A percentile compares a stretch with the other conserved stretches of the same genome.
Conservation (phyloP, 2,329 filamentous ascomycete genomes). For the Mollisiaceae sp. region DNA sequence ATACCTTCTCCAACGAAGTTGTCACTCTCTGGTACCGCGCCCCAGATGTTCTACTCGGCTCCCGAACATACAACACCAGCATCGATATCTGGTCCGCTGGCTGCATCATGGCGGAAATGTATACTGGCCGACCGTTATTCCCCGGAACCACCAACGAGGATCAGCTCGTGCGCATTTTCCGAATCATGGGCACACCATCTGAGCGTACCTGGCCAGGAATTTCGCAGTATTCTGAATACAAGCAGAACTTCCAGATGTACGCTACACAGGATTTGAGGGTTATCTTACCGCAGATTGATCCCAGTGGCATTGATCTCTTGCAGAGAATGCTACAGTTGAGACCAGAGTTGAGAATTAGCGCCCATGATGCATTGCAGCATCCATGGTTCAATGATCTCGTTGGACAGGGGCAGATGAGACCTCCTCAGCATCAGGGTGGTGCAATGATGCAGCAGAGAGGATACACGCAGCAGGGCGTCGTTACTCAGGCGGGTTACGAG, state of each 20-base stretch:
- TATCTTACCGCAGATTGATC: slow-evolving; percentile 90
- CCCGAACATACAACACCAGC: slow-evolving; percentile 97
- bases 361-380: slow-evolving; percentile 83
- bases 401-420: slow-evolving; percentile 35
- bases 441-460: slow-evolving; percentile 35
- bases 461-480: slow-evolving; percentile 37
- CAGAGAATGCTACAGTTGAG: slow-evolving; percentile 90
- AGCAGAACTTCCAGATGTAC: slow-evolving; percentile 92
- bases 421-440: slow-evolving; percentile 33
- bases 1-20: slow-evolving; percentile 97
- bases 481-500: slow-evolving; percentile 35
- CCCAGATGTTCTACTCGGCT: slow-evolving; percentile 91
- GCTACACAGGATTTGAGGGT: slow-evolving; percentile 87
- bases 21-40: slow-evolving; percentile 98
- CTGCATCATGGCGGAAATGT: slow-evolving; percentile 99
- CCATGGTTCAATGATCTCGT: slow-evolving; percentile 84
- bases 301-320: slow-evolving; percentile 83
- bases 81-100: slow-evolving; percentile 99
- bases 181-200: slow-evolving; percentile 96
- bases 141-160: slow-evolving; percentile 98
- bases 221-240: slow-evolving; percentile 96
- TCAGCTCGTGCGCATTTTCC: slow-evolving; percentile 95
- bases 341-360: slow-evolving; percentile 89
- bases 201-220: slow-evolving; percentile 97
- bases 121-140: slow-evolving; percentile 92